Conservation (phyloP, 352 stramenopile species). For the Thraustotheca clavata region DNA sequence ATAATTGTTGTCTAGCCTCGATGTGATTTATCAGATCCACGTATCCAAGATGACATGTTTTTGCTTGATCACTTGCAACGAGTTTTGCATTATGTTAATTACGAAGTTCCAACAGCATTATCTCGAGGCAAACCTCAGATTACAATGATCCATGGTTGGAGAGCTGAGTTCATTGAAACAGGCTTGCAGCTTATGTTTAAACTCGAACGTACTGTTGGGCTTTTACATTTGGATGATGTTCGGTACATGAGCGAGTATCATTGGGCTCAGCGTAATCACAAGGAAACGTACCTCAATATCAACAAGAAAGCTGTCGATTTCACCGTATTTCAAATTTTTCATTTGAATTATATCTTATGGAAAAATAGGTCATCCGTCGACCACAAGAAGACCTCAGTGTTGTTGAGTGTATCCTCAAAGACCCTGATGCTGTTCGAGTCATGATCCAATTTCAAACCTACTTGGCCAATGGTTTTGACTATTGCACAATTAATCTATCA, state of each 20-base stretch:
- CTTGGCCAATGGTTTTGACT: constrained; percentile 5
- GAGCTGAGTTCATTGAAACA: neutral
- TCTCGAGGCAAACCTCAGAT: neutral
- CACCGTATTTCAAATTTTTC: neutral
- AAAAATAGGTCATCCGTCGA: neutral
- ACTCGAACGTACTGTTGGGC: neutral
- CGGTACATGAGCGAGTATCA: constrained; percentile 10
- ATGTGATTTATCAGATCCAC: neutral
- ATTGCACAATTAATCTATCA: constrained; percentile 3
- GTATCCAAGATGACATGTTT: constrained; percentile 7
- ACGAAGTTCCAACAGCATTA: neutral
- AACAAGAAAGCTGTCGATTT: constrained; percentile 3
- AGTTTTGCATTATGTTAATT: neutral
- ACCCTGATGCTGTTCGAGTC: neutral
- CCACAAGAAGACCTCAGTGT: constrained; percentile 1
- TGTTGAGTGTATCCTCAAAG: constrained; percentile 2
- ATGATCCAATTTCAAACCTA: constrained; percentile 6
- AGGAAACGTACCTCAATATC: constrained; percentile 10
- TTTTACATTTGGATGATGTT: neutral
- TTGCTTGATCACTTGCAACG: neutral
- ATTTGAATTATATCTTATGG: neutral
- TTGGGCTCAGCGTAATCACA: constrained; percentile 2
- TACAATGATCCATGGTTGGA: neutral
- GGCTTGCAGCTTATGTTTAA: constrained; percentile 1
- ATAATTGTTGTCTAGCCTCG: neutral